These are phyloP conservation scores for Plantago major DNA, from an alignment of 257 asterid genomes.

Conservation along the genomic window DNA sequence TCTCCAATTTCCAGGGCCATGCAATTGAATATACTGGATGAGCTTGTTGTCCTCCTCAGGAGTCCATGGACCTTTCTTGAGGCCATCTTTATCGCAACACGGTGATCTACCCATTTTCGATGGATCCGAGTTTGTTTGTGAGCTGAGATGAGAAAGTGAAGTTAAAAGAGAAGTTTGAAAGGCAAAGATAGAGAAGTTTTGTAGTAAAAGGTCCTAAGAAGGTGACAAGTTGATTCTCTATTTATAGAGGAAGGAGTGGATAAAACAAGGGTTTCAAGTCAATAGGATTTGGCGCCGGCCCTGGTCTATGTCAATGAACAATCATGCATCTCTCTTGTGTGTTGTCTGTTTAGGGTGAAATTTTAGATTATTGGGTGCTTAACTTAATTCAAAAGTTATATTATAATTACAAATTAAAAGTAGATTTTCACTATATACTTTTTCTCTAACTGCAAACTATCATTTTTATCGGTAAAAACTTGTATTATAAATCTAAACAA, in stretches of 20 bases:
- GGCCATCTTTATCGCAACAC: conserved; percentile 20
- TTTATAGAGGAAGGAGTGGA: conserved; percentile 10
- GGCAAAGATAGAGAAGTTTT: conserved; percentile 5
- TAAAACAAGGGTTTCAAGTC: conserved; percentile 11
- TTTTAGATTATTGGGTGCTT: not conserved
- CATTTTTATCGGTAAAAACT: no score
- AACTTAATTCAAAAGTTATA: no score
- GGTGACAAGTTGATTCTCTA: not conserved
- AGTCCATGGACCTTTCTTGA: conserved; percentile 30
- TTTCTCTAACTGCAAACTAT: no score
- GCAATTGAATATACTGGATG: conserved; percentile 18
- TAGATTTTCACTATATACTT: no score
- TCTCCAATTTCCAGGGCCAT: conserved; percentile 30
- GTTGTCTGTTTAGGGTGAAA: conserved; percentile 14
- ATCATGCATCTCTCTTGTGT: not conserved
- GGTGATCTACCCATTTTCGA: conserved; percentile 24
- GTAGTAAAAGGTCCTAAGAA: not conserved
- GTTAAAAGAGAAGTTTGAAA: not conserved
- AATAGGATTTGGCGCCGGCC: conserved; percentile 25
- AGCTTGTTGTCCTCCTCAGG: conserved; percentile 27
- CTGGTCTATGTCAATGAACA: not conserved
- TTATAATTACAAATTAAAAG: no score
- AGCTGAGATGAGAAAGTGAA: not conserved
- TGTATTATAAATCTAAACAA: no score
- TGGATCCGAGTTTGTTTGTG: no score